These are phyloP conservation scores for Echites panduratus DNA, from an alignment of 257 asterid genomes.

Conservation along the genomic window DNA sequence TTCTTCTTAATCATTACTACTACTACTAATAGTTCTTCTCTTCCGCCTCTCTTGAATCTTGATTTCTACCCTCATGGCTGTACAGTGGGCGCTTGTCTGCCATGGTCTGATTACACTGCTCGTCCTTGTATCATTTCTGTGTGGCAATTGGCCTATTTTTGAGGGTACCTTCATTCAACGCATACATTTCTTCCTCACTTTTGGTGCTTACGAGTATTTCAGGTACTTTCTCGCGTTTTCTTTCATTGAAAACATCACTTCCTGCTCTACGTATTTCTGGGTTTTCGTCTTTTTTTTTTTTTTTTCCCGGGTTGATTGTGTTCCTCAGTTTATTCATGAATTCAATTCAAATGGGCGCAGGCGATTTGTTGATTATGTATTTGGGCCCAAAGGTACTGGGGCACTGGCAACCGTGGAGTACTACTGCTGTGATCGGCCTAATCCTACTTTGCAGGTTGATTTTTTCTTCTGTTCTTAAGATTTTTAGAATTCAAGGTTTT, in stretches of 20 bases:
- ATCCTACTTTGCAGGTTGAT: conserved; percentile 77
- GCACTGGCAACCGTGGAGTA: conserved; percentile 63
- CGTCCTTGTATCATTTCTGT: conserved; percentile 78
- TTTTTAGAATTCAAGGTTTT: not conserved
- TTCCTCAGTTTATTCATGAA: conserved; percentile 3
- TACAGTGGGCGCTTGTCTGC: conserved; percentile 79
- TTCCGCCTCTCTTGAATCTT: not conserved
- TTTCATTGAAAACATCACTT: not conserved
- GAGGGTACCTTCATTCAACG: conserved; percentile 80
- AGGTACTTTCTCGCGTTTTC: conserved; percentile 28
- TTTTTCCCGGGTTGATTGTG: too few relatives aligned
- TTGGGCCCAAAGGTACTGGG: conserved; percentile 64
- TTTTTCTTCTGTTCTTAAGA: not conserved
- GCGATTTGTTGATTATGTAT: conserved; percentile 52
- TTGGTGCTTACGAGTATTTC: conserved; percentile 79
- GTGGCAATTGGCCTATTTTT: conserved; percentile 98
- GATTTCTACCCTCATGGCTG: conserved; percentile 34
- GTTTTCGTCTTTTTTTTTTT: not conserved
- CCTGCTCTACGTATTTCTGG: not conserved
- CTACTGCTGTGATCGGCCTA: conserved; percentile 89
- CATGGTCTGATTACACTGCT: conserved; percentile 69
- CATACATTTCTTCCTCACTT: conserved; percentile 71
- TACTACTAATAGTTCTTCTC: not conserved
- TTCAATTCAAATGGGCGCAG: conserved; percentile 31
- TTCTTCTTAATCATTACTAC: not conserved